Conservation (phyloP, 371 early-diverging fungal genomes). For the Conidiobolus incongruus region DNA sequence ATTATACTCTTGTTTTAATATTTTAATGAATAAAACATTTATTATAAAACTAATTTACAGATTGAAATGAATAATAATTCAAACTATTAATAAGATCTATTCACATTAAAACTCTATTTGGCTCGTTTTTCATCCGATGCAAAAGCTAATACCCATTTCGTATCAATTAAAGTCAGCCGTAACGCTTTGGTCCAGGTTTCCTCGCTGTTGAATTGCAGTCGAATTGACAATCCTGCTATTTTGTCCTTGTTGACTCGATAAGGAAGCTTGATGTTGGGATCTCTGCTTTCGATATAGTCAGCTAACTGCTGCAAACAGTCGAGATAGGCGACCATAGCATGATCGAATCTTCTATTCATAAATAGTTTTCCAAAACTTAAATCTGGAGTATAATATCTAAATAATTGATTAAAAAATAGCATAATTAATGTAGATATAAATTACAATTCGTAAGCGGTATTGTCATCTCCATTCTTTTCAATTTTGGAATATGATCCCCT, state of each 20-base stretch:
- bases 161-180: constrained; percentile 60
- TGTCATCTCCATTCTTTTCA: constrained; percentile 41
- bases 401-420: background rate
- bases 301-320: constrained; percentile 73
- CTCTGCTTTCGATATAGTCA: constrained; percentile 48
- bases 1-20: too few relatives aligned
- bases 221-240: constrained; percentile 62
- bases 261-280: constrained; percentile 50
- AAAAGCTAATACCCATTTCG: constrained; percentile 15
- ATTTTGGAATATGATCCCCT: constrained; percentile 83
- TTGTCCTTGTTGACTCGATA: constrained; percentile 72
- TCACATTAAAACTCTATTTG: too few relatives aligned
- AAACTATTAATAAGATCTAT: too few relatives aligned
- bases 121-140: too few relatives aligned
- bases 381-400: constrained; percentile 73
- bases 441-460: constrained; percentile 57
- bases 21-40: too few relatives aligned
- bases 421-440: constrained; percentile 6
- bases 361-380: constrained; percentile 62
- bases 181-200: constrained; percentile 78
- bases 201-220: constrained; percentile 64
- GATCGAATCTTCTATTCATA: constrained; percentile 67
- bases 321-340: constrained; percentile 71
- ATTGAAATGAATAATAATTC: too few relatives aligned
- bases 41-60: too few relatives aligned